Evolutionary conservation across 768 basidiomycete species (phyloP).

Genomic region (Lyophyllum atratum): DNA sequence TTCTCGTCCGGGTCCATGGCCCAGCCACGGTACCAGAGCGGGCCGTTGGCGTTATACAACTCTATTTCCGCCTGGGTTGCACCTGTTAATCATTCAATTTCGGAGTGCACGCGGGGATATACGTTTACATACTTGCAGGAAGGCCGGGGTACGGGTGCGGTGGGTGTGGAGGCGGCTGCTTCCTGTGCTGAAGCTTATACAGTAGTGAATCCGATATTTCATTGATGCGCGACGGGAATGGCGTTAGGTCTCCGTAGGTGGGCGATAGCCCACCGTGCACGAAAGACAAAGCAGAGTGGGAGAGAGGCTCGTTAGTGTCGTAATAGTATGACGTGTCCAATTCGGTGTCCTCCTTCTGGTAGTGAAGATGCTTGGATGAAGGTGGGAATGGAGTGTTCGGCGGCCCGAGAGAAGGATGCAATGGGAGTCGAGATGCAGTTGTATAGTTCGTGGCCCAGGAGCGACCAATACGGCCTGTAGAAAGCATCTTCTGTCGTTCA

Average conservation of each 20-base stretch:
- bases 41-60: slow-evolving; percentile 78
- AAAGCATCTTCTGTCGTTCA: slow-evolving; percentile 71
- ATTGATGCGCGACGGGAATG: slow-evolving; percentile 87
- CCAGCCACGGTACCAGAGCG: slow-evolving; percentile 95
- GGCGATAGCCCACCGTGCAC: slow-evolving; percentile 92
- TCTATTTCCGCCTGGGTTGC: slow-evolving; percentile 67
- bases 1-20: slow-evolving; percentile 71
- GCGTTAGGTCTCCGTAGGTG: slow-evolving; percentile 69
- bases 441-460: slow-evolving; percentile 89
- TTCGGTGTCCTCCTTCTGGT: slow-evolving; percentile 19
- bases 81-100: slow-evolving; percentile 35
- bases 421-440: slow-evolving; percentile 76
- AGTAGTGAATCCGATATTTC: slow-evolving; percentile 70
- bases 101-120: not conserved
- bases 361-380: slow-evolving; percentile 23
- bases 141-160: slow-evolving; percentile 75
- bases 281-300: slow-evolving; percentile 85
- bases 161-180: slow-evolving; percentile 78
- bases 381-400: slow-evolving; percentile 66
- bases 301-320: slow-evolving; percentile 50
- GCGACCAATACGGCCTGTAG: slow-evolving; percentile 74
- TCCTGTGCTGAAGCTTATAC: slow-evolving; percentile 62
- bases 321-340: slow-evolving; percentile 23
- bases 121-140: slow-evolving; percentile 44
- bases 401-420: slow-evolving; percentile 69